Percentiles rank a stretch among this genome's conserved stretches.
Conservation (phyloP, 176 grass and related monocot genomes). For the Typha latifolia region DNA sequence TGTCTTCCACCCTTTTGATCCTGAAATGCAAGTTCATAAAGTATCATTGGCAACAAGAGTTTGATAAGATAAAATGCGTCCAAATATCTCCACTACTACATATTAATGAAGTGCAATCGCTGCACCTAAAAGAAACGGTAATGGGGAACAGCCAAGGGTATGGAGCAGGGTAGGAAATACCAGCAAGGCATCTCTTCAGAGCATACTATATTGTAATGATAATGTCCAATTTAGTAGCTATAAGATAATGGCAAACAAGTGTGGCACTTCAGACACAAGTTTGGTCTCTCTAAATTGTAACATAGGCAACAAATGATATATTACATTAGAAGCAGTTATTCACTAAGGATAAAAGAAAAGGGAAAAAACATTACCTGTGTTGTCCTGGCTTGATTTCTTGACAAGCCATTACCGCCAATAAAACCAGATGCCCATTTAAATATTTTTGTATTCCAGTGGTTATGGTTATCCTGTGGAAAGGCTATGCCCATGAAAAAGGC, state of each 20-base stretch:
- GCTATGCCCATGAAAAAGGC: slow-evolving; percentile 16
- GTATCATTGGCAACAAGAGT: background rate
- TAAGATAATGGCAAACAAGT: too few relatives aligned
- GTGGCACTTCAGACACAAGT: too few relatives aligned
- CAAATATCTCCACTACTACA: background rate
- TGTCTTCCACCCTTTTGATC: slow-evolving; percentile 54
- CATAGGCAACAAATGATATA: background rate
- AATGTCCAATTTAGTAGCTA: too few relatives aligned
- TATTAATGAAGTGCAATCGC: too few relatives aligned
- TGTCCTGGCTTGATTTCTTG: slow-evolving; percentile 50
- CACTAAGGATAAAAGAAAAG: slow-evolving; percentile 6
- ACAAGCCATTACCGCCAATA: slow-evolving; percentile 64
- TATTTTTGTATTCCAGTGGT: slow-evolving; percentile 91
- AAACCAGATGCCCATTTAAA: slow-evolving; percentile 95
- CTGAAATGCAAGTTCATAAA: slow-evolving; percentile 23
- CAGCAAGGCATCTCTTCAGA: too few relatives aligned
- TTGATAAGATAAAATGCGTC: background rate
- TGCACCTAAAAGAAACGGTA: too few relatives aligned
- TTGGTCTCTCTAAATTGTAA: background rate
- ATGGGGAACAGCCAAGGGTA: too few relatives aligned
- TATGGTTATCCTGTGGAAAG: slow-evolving; percentile 46
- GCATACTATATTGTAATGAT: too few relatives aligned
- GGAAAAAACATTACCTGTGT: slow-evolving; percentile 39
- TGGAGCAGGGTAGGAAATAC: too few relatives aligned
- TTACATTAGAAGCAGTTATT: slow-evolving; percentile 14